Evolutionary conservation across 2,329 filamentous ascomycete species (phyloP).

Genomic region (Daldinia eschscholtzii): DNA sequence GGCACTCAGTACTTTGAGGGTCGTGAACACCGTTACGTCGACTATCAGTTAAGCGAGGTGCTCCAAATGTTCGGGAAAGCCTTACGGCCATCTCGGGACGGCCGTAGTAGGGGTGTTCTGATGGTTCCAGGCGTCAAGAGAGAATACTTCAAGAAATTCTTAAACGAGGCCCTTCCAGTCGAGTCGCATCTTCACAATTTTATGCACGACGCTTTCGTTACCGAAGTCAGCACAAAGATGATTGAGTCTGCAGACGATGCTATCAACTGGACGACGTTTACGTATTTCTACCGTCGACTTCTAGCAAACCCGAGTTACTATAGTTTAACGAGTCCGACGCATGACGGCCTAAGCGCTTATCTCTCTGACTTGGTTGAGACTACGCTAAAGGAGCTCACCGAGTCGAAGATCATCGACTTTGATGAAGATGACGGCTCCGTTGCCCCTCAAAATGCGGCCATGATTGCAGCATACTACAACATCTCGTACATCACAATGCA

Average conservation of each 20-base stretch:
- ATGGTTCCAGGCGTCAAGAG: slow-evolving; percentile 96
- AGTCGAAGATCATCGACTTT: slow-evolving; percentile 95
- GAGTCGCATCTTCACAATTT: slow-evolving; percentile 94
- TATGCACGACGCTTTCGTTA: slow-evolving; percentile 95
- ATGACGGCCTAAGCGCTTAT: slow-evolving; percentile 93
- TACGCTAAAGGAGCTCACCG: slow-evolving; percentile 88
- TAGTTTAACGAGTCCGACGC: slow-evolving; percentile 85
- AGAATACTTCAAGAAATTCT: slow-evolving; percentile 98
- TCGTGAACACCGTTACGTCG: slow-evolving; percentile 94
- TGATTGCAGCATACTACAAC: slow-evolving; percentile 99
- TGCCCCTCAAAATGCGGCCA: slow-evolving; percentile 91
- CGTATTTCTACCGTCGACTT: slow-evolving; percentile 95
- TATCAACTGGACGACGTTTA: slow-evolving; percentile 98
- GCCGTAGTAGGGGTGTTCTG: slow-evolving; percentile 87
- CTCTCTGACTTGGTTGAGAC: slow-evolving; percentile 95
- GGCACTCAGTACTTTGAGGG: slow-evolving; percentile 98
- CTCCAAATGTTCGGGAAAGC: slow-evolving; percentile 99
- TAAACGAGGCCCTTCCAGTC: slow-evolving; percentile 94
- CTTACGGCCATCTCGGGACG: slow-evolving; percentile 81
- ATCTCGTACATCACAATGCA: slow-evolving; percentile 99
- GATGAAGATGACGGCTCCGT: slow-evolving; percentile 94
- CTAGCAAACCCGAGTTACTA: slow-evolving; percentile 98
- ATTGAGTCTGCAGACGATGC: slow-evolving; percentile 96
- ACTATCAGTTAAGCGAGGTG: slow-evolving; percentile 94
- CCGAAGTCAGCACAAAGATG: slow-evolving; percentile 95